These are phyloP conservation scores for Poteriospumella lacustris DNA, from an alignment of 108 stramenopile species.

Conservation along the genomic window DNA sequence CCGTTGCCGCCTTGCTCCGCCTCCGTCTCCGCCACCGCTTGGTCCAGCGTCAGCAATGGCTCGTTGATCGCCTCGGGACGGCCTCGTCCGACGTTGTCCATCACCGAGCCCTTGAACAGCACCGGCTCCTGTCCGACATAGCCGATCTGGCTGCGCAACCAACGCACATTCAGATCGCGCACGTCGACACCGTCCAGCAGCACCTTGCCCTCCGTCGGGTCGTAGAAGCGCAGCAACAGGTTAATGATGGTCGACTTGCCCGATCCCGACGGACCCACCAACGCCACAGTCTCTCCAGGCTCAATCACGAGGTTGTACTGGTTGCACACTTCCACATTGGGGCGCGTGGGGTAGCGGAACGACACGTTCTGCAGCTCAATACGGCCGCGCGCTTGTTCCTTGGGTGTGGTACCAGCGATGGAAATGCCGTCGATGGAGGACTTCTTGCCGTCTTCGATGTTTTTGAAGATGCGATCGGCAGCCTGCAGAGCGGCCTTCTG, in stretches of 20 bases:
- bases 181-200: constrained; percentile 77
- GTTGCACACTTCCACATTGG: constrained; percentile 63
- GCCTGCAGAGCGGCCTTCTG: constrained; percentile 33
- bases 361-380: constrained; percentile 62
- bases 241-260: constrained; percentile 81
- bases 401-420: too few relatives aligned
- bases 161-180: constrained; percentile 65
- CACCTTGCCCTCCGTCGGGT: constrained; percentile 61
- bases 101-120: constrained; percentile 11
- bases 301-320: constrained; percentile 62
- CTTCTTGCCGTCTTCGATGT: background rate
- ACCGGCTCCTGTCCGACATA: constrained; percentile 29
- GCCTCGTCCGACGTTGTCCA: background rate
- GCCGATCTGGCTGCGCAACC: constrained; percentile 48
- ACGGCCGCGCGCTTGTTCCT: too few relatives aligned
- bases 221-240: constrained; percentile 88
- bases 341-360: constrained; percentile 86
- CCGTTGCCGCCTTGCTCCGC: too few relatives aligned
- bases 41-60: too few relatives aligned
- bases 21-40: too few relatives aligned
- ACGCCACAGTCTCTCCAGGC: constrained; percentile 74
- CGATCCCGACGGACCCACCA: constrained; percentile 79
- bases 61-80: background rate
- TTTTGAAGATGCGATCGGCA: constrained; percentile 38
- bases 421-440: background rate